A percentile compares a stretch with the other conserved stretches of the same genome.
These are phyloP conservation scores for Epichloe sp. DNA, from an alignment of 2,329 filamentous ascomycete genomes.

Conservation along the genomic window DNA sequence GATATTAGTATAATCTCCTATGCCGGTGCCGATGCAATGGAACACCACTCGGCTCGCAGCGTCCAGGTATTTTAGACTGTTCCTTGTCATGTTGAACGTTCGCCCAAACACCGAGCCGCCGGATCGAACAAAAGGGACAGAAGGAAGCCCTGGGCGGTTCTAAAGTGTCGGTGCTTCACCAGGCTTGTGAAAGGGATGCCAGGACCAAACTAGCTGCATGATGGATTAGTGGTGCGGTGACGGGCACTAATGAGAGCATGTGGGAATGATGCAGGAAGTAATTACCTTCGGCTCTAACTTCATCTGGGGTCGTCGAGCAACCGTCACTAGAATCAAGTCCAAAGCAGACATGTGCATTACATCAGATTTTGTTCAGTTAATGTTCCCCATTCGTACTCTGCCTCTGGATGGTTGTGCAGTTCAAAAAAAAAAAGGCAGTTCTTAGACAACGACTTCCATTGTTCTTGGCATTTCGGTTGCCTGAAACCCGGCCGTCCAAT, in stretches of 20 bases:
- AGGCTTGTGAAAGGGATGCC: background rate
- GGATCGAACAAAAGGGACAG: background rate
- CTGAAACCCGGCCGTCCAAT: no score
- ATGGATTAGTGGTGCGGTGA: slow-evolving; percentile 1
- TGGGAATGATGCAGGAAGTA: no score
- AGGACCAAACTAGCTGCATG: background rate
- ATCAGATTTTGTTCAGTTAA: no score
- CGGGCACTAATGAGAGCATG: slow-evolving; percentile 3
- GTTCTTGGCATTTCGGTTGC: no score
- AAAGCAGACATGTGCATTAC: no score
- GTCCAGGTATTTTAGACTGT: background rate
- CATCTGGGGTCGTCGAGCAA: no score
- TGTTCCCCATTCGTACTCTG: no score
- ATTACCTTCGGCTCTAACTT: no score
- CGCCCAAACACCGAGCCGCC: background rate
- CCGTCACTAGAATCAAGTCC: no score
- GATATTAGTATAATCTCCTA: background rate
- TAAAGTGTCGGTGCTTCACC: background rate
- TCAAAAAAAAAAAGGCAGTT: no score
- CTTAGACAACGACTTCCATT: no score
- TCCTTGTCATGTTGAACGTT: background rate
- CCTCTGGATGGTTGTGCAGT: background rate
- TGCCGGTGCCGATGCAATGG: background rate
- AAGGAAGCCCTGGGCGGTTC: background rate
- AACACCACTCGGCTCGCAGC: background rate